Evolutionary conservation across 1,284 basidiomycete species (phyloP), one percentile per base, ranked within the genome.

Genomic region (Neonothopanus nambi): DNA sequence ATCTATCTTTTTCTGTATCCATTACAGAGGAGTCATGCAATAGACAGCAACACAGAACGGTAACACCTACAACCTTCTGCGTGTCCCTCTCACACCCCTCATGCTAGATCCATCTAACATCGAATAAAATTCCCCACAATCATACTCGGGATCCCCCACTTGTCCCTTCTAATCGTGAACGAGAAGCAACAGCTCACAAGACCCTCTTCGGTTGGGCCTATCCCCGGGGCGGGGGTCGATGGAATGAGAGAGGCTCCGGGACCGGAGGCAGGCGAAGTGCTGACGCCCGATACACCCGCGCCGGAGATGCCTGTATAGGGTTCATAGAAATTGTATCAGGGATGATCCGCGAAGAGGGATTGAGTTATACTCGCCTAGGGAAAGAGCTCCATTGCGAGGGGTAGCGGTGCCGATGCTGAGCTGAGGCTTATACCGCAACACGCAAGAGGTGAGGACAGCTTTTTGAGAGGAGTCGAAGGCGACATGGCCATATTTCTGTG

Each of bases 171-270:
- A 49, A 98, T 97, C 6, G 95, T 98, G 66, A 98, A 97, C 48
- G 89, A 94, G 68, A 98, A 98, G 68, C 93, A 97, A 68, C 95
- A 98, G 65, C 88, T 91, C 60, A 97, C 86, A 61, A 86, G 88
- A 28, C 80, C 82, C 64, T 87, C 86, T 65, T 89, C 88, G 57
- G 71, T 75, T 18, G 68, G 66, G 35, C 23, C 33, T 18, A 23
- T 15, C 11, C 23, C 33, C 9, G 47, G 28, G 3, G 38, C 5
- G 33, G 23, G 33, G 13, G 45, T 23, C 2, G 45, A 47, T 36
- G 38, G 21, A 5, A 24, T 43, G 2, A 51, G 49, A 12, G 49
- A 51, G 21, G 49, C 24, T 36, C 49, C 49, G 24, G 49, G 49
- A 3, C 49, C 49, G 5, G 49, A 51, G 8, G 49, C 41, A 3